Conservation (phyloP, 768 basidiomycete species). For the Dentipellis fragilis region DNA sequence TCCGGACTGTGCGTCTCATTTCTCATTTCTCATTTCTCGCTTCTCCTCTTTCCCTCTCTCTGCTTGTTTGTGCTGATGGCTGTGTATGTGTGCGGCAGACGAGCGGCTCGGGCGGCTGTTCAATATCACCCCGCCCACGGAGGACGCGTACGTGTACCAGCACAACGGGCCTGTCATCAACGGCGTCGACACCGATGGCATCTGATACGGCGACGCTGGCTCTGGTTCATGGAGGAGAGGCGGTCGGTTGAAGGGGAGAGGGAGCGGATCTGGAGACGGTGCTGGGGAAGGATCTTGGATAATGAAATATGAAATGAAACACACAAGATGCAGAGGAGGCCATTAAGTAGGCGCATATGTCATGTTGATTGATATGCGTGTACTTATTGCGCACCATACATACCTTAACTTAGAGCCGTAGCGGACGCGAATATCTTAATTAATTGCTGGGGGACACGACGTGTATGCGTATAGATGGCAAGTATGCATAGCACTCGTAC, state of each 20-base stretch:
- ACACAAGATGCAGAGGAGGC: too few relatives aligned
- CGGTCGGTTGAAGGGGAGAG: neutral
- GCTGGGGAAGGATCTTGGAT: too few relatives aligned
- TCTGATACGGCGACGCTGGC: too few relatives aligned
- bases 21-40: neutral
- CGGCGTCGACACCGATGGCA: neutral
- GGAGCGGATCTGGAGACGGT: neutral
- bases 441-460: neutral
- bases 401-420: neutral
- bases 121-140: constrained; percentile 56
- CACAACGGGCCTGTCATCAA: constrained; percentile 33
- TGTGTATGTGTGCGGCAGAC: constrained; percentile 29
- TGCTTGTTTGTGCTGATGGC: neutral
- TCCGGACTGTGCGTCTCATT: constrained; percentile 48
- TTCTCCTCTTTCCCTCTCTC: neutral
- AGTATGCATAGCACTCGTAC: neutral
- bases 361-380: neutral
- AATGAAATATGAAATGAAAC: too few relatives aligned
- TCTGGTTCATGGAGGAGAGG: too few relatives aligned
- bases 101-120: constrained; percentile 54
- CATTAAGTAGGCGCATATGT: too few relatives aligned
- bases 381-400: neutral
- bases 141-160: constrained; percentile 69
- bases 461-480: neutral
- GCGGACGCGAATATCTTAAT: neutral